Evolutionary conservation across 371 early-diverging fungal species (phyloP).

Genomic region (Actinomortierella wolfii): DNA sequence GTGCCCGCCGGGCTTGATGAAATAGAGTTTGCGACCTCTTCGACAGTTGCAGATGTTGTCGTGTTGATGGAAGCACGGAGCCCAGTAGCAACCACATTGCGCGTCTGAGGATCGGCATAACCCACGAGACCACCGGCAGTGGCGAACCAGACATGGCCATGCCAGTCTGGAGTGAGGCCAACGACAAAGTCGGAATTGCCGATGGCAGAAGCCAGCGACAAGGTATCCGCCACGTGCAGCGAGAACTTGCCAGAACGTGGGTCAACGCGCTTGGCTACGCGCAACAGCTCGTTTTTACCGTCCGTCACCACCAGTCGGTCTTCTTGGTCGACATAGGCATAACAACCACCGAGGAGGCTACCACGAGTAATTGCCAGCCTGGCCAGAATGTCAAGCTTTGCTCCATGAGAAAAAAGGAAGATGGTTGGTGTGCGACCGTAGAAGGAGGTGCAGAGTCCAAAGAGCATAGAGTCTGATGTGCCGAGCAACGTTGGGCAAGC

Average conservation of each 20-base stretch:
- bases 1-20: slow-evolving; percentile 15
- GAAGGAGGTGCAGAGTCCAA: slow-evolving; percentile 12
- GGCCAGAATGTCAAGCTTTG: slow-evolving; percentile 2
- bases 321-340: slow-evolving; percentile 13
- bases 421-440: slow-evolving; percentile 12
- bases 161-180: slow-evolving; percentile 15
- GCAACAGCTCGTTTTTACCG: slow-evolving; percentile 11
- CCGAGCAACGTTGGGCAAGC: slow-evolving; percentile 12
- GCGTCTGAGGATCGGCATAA: slow-evolving; percentile 8
- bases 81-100: slow-evolving; percentile 5
- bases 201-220: slow-evolving; percentile 6
- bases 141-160: slow-evolving; percentile 14
- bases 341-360: slow-evolving; percentile 10
- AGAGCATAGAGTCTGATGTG: slow-evolving; percentile 8
- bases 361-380: slow-evolving; percentile 7
- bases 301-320: slow-evolving; percentile 9
- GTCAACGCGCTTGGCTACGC: not conserved
- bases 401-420: slow-evolving; percentile 12
- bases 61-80: too few species aligned
- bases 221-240: slow-evolving; percentile 2
- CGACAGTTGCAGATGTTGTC: not conserved
- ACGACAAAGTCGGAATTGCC: slow-evolving; percentile 8
- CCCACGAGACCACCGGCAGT: slow-evolving; percentile 12
- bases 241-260: slow-evolving; percentile 3
- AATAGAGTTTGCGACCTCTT: slow-evolving; percentile 12